Base-by-base conservation (phyloP, 768 basidiomycete species). In the Guyanaporus albipodus region DNA sequence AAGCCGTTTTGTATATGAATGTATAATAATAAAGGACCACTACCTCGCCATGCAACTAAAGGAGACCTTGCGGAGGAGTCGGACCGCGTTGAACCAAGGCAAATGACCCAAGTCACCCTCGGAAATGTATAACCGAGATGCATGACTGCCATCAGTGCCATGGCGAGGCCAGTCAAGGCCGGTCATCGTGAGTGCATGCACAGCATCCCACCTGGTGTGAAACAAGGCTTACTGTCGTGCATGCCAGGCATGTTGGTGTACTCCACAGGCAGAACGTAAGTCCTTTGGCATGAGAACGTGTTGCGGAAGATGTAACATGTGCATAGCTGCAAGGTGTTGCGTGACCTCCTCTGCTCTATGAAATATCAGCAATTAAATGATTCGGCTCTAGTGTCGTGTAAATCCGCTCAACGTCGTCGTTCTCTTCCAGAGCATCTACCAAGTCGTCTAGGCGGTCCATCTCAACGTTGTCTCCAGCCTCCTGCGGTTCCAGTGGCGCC, bases 381-480 rank as follows among this genome's bases (percentile, higher is more conserved):
- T 60, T 64, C 22, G 53, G 48, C 33, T 75, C 75, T 43, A 73
- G 48, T 21, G 73, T 79, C 36, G 81, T 82, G 69, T 77, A 83
- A 21, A 85, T 78, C 46, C 72, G 73, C 46, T 78, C 64, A 11
- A 76, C 76, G 57, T 85, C 84, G 43, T 77, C 78, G 48, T 78
- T 67, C 19, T 68, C 76, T 61, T 82, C 80, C 40, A 86, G 61
- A 5, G 70, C 73, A 34, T 76, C 71, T 17, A 82, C 64, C 18
- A 86, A 65, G 10, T 61, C 58, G 26, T 69, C 66, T 8, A 85
- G 58, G 38, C 67, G 69, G 23, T 32, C 48, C 49, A 19, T 63
- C 57, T 50, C 64, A 23, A 64, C 54, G 7, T 79, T 77, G 22
- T 72, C 71, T 9, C 31, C 46, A 5, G 66, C 61, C 7, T 67